phyloP scores from a whole-genome alignment of 148 eudicot genomes.

The Rhododendron ovatum region DNA sequence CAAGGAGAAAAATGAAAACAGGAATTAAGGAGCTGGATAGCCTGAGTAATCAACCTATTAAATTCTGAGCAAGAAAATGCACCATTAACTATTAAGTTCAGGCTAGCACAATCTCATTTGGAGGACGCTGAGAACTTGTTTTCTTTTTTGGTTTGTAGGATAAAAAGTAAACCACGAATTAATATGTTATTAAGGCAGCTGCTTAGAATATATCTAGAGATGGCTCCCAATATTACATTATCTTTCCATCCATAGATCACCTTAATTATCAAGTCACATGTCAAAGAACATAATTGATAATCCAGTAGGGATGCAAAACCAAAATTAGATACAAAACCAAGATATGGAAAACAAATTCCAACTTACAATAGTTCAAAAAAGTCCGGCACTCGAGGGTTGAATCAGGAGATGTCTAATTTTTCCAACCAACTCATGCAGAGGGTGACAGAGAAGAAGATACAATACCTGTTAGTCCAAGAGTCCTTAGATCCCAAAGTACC shows the following conservation, averaged over 20 bases:
- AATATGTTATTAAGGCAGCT: neutral
- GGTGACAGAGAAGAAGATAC: neutral
- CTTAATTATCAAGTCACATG: neutral
- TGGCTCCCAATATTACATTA: neutral
- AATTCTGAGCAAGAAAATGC: neutral
- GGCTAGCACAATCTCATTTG: neutral
- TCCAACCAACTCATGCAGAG: neutral
- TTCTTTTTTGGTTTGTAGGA: neutral
- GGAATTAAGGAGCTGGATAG: neutral
- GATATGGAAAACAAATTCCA: neutral
- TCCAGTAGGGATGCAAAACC: neutral
- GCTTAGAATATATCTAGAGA: neutral
- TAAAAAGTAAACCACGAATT: neutral
- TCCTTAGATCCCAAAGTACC: conserved; percentile 91
- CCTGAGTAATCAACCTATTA: neutral
- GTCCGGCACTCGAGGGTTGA: neutral
- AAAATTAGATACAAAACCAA: neutral
- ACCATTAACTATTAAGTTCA: neutral
- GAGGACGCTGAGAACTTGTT: neutral
- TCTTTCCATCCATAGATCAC: neutral
- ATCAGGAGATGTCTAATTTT: neutral
- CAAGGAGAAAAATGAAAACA: neutral
- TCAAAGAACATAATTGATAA: neutral
- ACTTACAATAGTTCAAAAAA: neutral
- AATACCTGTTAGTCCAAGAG: conserved; percentile 74